Conservation (phyloP, 305 asterid genomes). For the Solanum chacoense region DNA sequence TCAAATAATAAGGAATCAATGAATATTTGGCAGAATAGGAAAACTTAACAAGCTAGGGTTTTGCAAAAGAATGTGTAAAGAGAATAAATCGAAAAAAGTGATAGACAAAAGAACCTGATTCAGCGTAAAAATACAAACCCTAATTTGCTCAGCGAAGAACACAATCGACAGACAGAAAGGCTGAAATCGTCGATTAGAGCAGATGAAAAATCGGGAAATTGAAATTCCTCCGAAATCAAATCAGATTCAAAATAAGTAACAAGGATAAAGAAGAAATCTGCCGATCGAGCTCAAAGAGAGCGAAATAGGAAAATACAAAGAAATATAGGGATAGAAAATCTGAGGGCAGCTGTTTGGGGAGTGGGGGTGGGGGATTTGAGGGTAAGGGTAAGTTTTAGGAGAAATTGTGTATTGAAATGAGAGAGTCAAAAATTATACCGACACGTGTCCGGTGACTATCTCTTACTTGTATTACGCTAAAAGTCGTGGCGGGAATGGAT, state of each 20-base stretch:
- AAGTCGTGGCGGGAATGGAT: slow-evolving; percentile 21
- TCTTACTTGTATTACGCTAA: neutral
- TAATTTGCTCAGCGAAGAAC: neutral
- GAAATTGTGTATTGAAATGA: neutral
- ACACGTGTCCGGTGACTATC: slow-evolving; percentile 22
- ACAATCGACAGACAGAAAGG: slow-evolving; percentile 1
- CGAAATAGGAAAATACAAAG: neutral
- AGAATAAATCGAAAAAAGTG: neutral
- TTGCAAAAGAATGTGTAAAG: neutral
- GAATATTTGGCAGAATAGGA: neutral
- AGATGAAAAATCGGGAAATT: neutral
- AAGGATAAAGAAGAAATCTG: neutral
- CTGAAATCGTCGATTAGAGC: neutral
- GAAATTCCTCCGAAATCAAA: neutral
- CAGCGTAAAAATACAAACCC: neutral
- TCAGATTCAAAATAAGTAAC: neutral
- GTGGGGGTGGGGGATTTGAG: neutral
- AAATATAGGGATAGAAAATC: neutral
- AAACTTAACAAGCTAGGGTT: neutral
- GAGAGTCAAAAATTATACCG: neutral
- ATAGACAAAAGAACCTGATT: neutral
- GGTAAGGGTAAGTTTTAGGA: neutral
- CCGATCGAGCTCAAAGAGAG: slow-evolving; percentile 4
- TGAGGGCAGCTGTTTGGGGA: neutral
- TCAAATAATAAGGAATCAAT: neutral